Conservation (phyloP, 139 green algal genomes). For the Chlorella ohadii region DNA sequence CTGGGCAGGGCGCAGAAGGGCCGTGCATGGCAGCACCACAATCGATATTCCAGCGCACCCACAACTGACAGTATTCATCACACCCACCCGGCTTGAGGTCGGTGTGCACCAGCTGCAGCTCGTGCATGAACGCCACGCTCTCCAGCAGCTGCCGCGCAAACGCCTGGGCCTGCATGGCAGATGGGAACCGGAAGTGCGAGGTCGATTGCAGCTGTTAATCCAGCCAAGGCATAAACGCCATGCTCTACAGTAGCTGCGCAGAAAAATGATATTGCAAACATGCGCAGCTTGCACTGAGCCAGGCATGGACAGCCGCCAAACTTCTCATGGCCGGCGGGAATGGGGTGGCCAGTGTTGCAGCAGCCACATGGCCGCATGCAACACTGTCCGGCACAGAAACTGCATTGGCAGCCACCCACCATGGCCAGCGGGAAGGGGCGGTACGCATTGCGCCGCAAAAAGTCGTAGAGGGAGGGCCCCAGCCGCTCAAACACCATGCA, state of each 20-base stretch:
- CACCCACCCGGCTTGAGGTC: slow-evolving; percentile 93
- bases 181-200: not conserved
- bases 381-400: too few relatives aligned
- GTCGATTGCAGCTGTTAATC: too few relatives aligned
- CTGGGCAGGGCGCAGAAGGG: not conserved
- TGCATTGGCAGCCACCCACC: slow-evolving; percentile 70
- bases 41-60: not conserved
- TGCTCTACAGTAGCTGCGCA: not conserved
- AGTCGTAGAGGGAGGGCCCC: slow-evolving; percentile 95
- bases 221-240: not conserved
- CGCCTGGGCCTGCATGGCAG: slow-evolving; percentile 54
- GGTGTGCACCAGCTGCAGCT: slow-evolving; percentile 93
- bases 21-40: not conserved
- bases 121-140: slow-evolving; percentile 90
- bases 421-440: slow-evolving; percentile 86
- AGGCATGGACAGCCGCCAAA: too few relatives aligned
- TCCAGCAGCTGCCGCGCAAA: slow-evolving; percentile 87
- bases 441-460: slow-evolving; percentile 94
- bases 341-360: too few relatives aligned
- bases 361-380: too few relatives aligned
- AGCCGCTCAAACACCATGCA: slow-evolving; percentile 99
- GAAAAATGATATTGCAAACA: too few relatives aligned
- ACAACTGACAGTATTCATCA: too few relatives aligned
- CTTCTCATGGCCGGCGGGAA: too few relatives aligned
- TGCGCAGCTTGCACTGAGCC: too few relatives aligned